Evolutionary conservation across 441 rosid genomes (phyloP).

Genomic region (Kokia cookei): DNA sequence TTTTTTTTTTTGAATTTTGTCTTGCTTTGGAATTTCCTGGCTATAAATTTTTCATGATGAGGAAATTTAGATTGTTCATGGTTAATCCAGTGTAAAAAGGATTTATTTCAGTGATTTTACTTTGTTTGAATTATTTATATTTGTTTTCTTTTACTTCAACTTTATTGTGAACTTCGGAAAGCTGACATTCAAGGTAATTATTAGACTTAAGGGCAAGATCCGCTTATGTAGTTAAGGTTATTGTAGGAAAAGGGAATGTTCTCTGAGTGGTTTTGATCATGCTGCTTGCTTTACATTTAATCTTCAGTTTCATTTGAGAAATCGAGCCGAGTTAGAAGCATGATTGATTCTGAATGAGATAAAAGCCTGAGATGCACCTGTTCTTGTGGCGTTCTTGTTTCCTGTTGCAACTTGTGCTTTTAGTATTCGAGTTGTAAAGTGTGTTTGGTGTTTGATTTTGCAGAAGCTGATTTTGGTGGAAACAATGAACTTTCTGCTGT

Average conservation of each 20-base stretch:
- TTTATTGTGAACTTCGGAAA: background rate
- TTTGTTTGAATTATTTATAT: background rate
- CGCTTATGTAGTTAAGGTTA: background rate
- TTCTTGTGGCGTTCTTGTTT: background rate
- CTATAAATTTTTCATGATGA: background rate
- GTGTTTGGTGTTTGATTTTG: constrained; percentile 12
- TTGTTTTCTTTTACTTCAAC: background rate
- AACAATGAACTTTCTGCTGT: constrained; percentile 76
- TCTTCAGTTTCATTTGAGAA: background rate
- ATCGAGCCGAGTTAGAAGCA: background rate
- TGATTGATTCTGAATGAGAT: background rate
- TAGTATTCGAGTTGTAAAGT: background rate
- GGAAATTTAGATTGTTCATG: background rate
- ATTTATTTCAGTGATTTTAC: background rate
- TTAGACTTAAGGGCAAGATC: background rate
- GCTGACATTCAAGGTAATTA: background rate
- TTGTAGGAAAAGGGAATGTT: background rate
- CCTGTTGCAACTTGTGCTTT: background rate
- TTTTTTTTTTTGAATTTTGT: background rate
- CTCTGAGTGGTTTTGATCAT: background rate
- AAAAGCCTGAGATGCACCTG: background rate
- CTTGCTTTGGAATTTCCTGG: background rate
- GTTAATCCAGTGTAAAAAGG: background rate
- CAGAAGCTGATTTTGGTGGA: constrained; percentile 16
- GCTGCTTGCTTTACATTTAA: background rate